Percentiles rank a stretch among this genome's conserved stretches.
Evolutionary conservation across 148 eudicot species (phyloP).

Genomic region (Rhododendron williamsianum): DNA sequence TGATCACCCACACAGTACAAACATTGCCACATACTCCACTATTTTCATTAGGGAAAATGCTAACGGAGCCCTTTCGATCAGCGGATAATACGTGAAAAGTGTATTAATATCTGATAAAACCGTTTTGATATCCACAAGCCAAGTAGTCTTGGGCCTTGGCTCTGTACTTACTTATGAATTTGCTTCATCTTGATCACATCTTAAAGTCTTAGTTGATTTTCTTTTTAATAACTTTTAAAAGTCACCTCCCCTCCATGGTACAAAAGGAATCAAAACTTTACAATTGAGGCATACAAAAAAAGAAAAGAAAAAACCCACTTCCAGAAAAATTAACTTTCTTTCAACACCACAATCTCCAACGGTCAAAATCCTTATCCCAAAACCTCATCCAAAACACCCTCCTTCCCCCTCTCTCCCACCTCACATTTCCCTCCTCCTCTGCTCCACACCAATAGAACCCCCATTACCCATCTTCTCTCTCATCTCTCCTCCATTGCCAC

Average conservation of each 20-base stretch:
- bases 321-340: not conserved
- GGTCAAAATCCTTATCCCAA: slow-evolving; percentile 52
- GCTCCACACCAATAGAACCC: slow-evolving; percentile 18
- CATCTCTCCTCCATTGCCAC: slow-evolving; percentile 1
- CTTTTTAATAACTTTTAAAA: too few species aligned
- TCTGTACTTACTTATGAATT: not conserved
- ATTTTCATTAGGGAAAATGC: not conserved
- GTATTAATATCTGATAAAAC: not conserved
- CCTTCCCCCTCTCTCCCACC: slow-evolving; percentile 34
- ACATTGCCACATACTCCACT: not conserved
- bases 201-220: too few species aligned
- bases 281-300: too few species aligned
- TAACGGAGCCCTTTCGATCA: too few species aligned
- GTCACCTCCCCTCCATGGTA: too few species aligned
- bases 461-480: not conserved
- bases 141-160: too few species aligned
- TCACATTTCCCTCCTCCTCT: slow-evolving; percentile 38
- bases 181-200: not conserved
- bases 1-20: not conserved
- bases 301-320: not conserved
- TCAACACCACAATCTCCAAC: slow-evolving; percentile 22
- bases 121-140: not conserved
- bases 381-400: slow-evolving; percentile 48
- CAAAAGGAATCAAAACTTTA: too few species aligned
- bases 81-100: too few species aligned